Base-by-base conservation (phyloP, 2,329 filamentous ascomycete genomes). In the Trichoderma atroviride region DNA sequence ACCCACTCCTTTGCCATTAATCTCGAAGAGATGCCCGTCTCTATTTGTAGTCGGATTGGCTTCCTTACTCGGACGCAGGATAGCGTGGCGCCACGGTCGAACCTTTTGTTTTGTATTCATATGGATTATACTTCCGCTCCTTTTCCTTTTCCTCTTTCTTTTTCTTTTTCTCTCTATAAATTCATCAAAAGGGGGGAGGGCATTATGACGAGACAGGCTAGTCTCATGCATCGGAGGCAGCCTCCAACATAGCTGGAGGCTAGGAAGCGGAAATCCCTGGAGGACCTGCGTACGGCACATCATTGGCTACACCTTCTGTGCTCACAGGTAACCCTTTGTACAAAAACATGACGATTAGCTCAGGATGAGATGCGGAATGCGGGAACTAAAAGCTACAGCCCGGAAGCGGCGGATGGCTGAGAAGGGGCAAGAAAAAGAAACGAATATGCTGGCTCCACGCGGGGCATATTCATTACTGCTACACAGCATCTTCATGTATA, bases 11-110 rank as follows among this genome's bases (percentile, higher is more conserved):
- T 22, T 33, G 40, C 61, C 68, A 55, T 53, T 16, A 43, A 40
- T 19, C 35, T 16, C 22, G 24, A 66, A n/a, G 61, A 40, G 61
- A 69, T 47, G 3, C 9, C 31, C 35, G 22, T 53, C 52, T 69
- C 61, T 63, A 58, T 35, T 50, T 57, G 61, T 37, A 62, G 58
- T 69, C 57, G n/a, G 53, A 69, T 16, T 47, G 61, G 61, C 22
- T 24, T 47, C 64, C n/a, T 31, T 22, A 53, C 57, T 61, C 24
- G 24, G 47, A 35, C 27, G 65, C 58, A 53, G 71, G 58, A 71
- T 65, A 73, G 71, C 71, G 71, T 37, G 72, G 72, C 71, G 72
- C 69, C 71, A 71, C 70, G 71, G 72, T 69, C 52, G n/a, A 64
- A 67, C 19, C 37, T 40, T 69, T 69, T 53, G 62, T 27, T 67